Evolutionary conservation across 441 rosid genomes (phyloP).

Genomic region (Raphanus hybrid): DNA sequence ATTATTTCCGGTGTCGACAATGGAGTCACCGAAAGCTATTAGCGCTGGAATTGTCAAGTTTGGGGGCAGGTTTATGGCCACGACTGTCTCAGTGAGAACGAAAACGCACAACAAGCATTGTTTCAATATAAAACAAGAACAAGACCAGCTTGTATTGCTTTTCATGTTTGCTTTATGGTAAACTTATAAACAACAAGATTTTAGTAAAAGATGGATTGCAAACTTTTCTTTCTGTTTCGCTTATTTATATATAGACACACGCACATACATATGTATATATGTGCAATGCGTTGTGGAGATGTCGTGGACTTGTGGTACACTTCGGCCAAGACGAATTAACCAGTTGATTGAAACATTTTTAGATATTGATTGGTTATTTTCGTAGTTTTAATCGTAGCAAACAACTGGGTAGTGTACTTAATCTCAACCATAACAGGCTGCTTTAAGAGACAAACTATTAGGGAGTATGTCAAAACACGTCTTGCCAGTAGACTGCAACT

Average conservation of each 20-base stretch:
- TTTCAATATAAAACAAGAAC: conserved; percentile 27
- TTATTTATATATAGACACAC: too few relatives aligned
- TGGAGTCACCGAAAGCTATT: conserved; percentile 65
- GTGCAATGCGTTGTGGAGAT: conserved; percentile 15
- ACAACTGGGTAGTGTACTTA: neutral
- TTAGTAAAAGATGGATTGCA: too few relatives aligned
- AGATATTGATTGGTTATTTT: neutral
- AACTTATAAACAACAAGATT: too few relatives aligned
- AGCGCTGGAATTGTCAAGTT: conserved; percentile 49
- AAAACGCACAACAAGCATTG: conserved; percentile 25
- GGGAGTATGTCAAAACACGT: too few relatives aligned
- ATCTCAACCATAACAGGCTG: too few relatives aligned
- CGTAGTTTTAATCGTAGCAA: neutral
- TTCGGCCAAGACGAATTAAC: conserved; percentile 6
- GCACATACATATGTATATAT: conserved; percentile 5
- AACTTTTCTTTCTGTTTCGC: too few relatives aligned
- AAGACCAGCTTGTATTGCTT: neutral
- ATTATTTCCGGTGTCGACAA: conserved; percentile 33
- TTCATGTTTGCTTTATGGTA: too few relatives aligned
- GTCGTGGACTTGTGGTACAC: conserved; percentile 16
- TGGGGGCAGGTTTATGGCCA: conserved; percentile 33
- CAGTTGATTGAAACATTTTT: neutral
- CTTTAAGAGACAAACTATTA: too few relatives aligned
- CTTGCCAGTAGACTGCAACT: conserved; percentile 1
- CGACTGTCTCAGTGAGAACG: conserved; percentile 4